Conservation (phyloP, 306 rosid species). For the Malus fusca region DNA sequence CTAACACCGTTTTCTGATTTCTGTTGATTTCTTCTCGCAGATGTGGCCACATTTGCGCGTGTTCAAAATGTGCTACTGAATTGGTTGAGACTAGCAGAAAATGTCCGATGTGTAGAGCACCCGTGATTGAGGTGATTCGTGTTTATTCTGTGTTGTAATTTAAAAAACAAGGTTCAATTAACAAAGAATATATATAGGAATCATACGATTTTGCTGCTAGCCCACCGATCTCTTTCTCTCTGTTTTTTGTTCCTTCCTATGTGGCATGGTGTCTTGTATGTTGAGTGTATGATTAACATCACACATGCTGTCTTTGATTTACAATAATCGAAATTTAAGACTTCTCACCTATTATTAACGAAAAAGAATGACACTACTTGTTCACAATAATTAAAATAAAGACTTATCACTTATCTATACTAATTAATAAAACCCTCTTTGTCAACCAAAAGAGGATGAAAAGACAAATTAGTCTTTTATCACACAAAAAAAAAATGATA, state of each 20-base stretch:
- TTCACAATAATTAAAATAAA: no score
- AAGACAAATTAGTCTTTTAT: no score
- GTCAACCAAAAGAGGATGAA: no score
- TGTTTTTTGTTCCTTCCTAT: no score
- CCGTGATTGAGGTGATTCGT: constrained; percentile 85
- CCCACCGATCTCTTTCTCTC: constrained; percentile 16
- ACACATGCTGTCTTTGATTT: neutral
- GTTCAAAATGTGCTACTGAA: constrained; percentile 72
- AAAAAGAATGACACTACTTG: no score
- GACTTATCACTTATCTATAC: no score
- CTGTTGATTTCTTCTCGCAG: constrained; percentile 29
- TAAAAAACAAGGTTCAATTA: constrained; percentile 3
- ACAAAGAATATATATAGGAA: constrained; percentile 4
- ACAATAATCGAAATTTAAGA: no score
- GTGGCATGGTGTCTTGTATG: neutral
- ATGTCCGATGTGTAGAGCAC: constrained; percentile 97
- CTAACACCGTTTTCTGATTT: neutral
- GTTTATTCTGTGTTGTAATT: constrained; percentile 55
- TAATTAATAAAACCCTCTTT: no score
- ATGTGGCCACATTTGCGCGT: constrained; percentile 98
- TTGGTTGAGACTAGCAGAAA: constrained; percentile 59
- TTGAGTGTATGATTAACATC: constrained; percentile 6
- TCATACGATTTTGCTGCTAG: constrained; percentile 1
- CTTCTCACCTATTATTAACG: no score
- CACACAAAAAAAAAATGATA: no score